Base-by-base conservation (phyloP, 2,329 filamentous ascomycete species). In the Phialemonium atrogriseum region DNA sequence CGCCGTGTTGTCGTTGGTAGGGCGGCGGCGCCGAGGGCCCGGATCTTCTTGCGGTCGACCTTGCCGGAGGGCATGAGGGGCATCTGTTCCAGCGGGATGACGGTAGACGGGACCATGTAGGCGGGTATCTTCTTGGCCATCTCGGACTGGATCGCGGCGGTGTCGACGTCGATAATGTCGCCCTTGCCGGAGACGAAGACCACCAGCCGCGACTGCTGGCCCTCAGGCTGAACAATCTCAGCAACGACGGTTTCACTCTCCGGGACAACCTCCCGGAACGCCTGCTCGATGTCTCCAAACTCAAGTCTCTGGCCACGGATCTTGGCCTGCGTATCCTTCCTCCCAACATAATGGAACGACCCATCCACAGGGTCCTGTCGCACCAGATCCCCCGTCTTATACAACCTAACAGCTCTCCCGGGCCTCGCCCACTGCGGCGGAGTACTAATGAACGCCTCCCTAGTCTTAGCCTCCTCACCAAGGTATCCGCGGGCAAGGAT, bases 261-360 rank as follows among this genome's bases (percentile, higher is more conserved):
- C 7, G 26, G 33, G 25, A 29, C 17, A 5, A 33, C 30, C 11
- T 32, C 22, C 19, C 29, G 16, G 27, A 27, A 31, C 22, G 33
- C 9, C 13, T 40, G 24, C 27, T 45, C 43, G 13, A 45, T 33
- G 19, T 46, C 43, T 7, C 30, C 40, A 16, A 66, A 50, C 49
- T 65, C 73, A 33, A 69, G 52, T 33, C 68, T 44, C 36, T 61
- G 70, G 24, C 73, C 73, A 15, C 60, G 57, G 14, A 73, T 46
- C 47, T 74, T 73, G 22, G 72, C 58, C 45, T 73, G 68, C 0
- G 57, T 58, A 43, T 73, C 69, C 37, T 64, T 66, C 18, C 42
- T 22, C 2, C 38, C 36, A 6, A 41, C 51, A 40, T 35, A 55
- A 2, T 49, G 35, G 11, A 65, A 45, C 18, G 36, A 39, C n/a